Evolutionary conservation across 805 yeast species (phyloP), one percentile per base, ranked within the genome.

Genomic region (Tetrapisispora nanseiensis): DNA sequence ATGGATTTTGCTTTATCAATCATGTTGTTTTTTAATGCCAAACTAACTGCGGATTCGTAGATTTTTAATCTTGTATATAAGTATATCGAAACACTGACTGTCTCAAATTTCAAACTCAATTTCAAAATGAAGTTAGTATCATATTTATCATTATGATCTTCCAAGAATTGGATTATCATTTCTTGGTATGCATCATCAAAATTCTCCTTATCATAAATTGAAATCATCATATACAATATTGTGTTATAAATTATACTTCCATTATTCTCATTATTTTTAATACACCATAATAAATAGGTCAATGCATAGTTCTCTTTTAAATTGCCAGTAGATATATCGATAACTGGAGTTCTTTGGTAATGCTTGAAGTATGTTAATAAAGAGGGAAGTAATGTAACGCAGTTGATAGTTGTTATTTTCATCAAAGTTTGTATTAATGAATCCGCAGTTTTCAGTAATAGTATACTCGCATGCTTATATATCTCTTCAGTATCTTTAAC

Each of bases 341-440:
- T 9, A 3, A 24, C 9, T 4, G 39, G 22, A 33, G 49, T 47
- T 39, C 45, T 43, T 34, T 53, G 56, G 28, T 64, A 63, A 38
- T 67, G 70, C 31, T 77, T 73, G 52, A 80, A 78, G 61, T 82
- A 86, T 0, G 79, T 72, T 46, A 87, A 59, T 11, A 90, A 65
- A 0, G 96, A 79, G 2, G 96, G 95, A 2, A 92, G 60, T 19
- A 92, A 66, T 45, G 71, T 76, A 12, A 73, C 71, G 37, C 82
- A 80, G 44, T 83, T 75, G 3, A 90, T 48, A 7, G 56, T 52
- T 21, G 62, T 63, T 0, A 69, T 53, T 39, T 67, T 71, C 54
- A 84, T 72, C 97, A 97, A 92, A 0, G 84, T 70, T 40, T 80
- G 82, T 2, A 85, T 76, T 0, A 95, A 86, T 11, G 70, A 72